These are phyloP conservation scores for Cynanchum wilfordii DNA, from an alignment of 257 asterid genomes.

Conservation along the genomic window DNA sequence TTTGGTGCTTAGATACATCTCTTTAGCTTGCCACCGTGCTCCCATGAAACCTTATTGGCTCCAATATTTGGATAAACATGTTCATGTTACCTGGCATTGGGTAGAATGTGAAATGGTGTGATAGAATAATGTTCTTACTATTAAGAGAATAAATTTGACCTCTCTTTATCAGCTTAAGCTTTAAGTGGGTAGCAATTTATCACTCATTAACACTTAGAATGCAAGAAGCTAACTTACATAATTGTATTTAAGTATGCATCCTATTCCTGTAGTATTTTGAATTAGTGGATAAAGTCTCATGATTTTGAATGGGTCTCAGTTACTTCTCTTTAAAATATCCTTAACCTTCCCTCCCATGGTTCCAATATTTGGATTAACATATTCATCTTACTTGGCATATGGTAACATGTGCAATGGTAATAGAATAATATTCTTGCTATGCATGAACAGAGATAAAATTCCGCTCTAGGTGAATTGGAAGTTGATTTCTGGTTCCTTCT, in stretches of 20 bases:
- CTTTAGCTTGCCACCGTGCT: neutral
- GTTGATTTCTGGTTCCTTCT: neutral
- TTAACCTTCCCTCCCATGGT: neutral
- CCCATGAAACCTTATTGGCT: neutral
- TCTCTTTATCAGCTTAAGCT: too few relatives aligned
- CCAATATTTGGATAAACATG: neutral
- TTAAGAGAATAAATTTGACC: too few relatives aligned
- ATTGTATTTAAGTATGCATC: conserved; percentile 77
- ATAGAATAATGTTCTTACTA: neutral
- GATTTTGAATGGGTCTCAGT: too few relatives aligned
- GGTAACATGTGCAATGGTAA: neutral
- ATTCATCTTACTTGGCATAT: neutral
- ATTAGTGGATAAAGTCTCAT: neutral
- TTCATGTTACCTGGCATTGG: neutral
- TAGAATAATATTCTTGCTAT: neutral
- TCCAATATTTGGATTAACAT: neutral
- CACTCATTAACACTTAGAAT: too few relatives aligned
- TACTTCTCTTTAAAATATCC: neutral
- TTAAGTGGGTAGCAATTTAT: too few relatives aligned
- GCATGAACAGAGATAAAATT: neutral
- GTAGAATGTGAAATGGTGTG: neutral
- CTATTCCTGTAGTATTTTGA: too few relatives aligned
- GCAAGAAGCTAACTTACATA: conserved; percentile 55
- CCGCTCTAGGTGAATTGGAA: too few relatives aligned
- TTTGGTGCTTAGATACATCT: neutral